Evolutionary conservation across 768 basidiomycete species (phyloP).

Genomic region (Mycena vitilis): DNA sequence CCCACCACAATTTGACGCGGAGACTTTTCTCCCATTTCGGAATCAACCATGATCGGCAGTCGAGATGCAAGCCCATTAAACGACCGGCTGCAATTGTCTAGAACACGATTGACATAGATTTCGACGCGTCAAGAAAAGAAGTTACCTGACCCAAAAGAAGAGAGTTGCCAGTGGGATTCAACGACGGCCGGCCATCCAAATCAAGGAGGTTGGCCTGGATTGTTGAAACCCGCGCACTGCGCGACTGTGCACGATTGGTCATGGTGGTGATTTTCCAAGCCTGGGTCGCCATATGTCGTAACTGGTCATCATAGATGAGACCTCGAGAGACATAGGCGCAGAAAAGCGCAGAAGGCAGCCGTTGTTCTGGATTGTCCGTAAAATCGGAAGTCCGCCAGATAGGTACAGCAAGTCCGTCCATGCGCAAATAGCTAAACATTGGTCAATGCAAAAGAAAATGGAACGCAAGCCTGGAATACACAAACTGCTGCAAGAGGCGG

Average conservation of each 20-base stretch:
- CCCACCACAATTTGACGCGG: slow-evolving; percentile 36
- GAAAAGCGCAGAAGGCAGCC: slow-evolving; percentile 32
- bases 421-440: slow-evolving; percentile 30
- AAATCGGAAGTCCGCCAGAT: slow-evolving; percentile 35
- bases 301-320: slow-evolving; percentile 36
- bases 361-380: slow-evolving; percentile 33
- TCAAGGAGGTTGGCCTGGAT: slow-evolving; percentile 37
- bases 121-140: neutral
- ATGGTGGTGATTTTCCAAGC: slow-evolving; percentile 36
- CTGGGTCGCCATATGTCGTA: slow-evolving; percentile 32
- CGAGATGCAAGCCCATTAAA: slow-evolving; percentile 36
- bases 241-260: slow-evolving; percentile 36
- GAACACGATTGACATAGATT: neutral
- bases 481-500: slow-evolving; percentile 35
- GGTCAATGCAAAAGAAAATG: slow-evolving; percentile 1
- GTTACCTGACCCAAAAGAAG: slow-evolving; percentile 35
- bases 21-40: slow-evolving; percentile 36
- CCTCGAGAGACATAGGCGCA: slow-evolving; percentile 37
- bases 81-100: slow-evolving; percentile 37
- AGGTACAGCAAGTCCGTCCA: slow-evolving; percentile 34
- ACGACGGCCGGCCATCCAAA: slow-evolving; percentile 36
- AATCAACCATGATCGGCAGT: slow-evolving; percentile 32
- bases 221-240: slow-evolving; percentile 35
- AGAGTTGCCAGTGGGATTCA: slow-evolving; percentile 37
- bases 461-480: slow-evolving; percentile 2